A percentile compares a stretch with the other conserved stretches of the same genome.
Conservation (phyloP, 1,139 yeast genomes). For the Ogataea hybrid region DNA sequence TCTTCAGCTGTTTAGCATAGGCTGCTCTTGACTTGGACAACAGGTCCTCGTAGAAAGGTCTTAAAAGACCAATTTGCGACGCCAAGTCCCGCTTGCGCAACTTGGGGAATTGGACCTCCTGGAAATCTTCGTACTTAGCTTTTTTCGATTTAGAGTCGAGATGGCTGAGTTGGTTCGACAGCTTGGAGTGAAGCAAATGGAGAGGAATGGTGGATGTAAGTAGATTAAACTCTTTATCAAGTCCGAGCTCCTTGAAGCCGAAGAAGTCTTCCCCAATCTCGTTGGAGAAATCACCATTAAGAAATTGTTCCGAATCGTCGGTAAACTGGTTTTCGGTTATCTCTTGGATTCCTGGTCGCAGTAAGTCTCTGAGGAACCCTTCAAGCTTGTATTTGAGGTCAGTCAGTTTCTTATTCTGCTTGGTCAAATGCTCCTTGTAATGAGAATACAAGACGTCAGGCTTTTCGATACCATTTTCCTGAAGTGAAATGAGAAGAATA, state of each 20-base stretch:
- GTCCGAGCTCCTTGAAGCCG: constrained; percentile 91
- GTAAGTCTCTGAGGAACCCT: constrained; percentile 71
- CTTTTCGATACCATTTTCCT: constrained; percentile 82
- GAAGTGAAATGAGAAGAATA: constrained; percentile 57
- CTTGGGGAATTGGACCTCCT: constrained; percentile 46
- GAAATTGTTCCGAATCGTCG: constrained; percentile 90
- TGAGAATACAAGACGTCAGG: constrained; percentile 76
- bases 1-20: constrained; percentile 49
- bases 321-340: constrained; percentile 74
- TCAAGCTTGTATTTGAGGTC: constrained; percentile 71
- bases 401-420: constrained; percentile 64
- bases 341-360: constrained; percentile 80
- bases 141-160: constrained; percentile 46
- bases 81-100: constrained; percentile 51
- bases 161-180: constrained; percentile 50
- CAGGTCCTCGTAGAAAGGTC: constrained; percentile 54
- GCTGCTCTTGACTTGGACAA: constrained; percentile 49
- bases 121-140: constrained; percentile 62
- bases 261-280: constrained; percentile 96
- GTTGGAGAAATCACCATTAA: constrained; percentile 91
- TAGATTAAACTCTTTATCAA: constrained; percentile 91
- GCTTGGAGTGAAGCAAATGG: constrained; percentile 78
- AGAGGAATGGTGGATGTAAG: constrained; percentile 85
- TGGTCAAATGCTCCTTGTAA: constrained; percentile 68
- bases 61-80: constrained; percentile 55